Conservation (phyloP, 1,284 basidiomycete species). For the Apiotrichum laibachii region DNA sequence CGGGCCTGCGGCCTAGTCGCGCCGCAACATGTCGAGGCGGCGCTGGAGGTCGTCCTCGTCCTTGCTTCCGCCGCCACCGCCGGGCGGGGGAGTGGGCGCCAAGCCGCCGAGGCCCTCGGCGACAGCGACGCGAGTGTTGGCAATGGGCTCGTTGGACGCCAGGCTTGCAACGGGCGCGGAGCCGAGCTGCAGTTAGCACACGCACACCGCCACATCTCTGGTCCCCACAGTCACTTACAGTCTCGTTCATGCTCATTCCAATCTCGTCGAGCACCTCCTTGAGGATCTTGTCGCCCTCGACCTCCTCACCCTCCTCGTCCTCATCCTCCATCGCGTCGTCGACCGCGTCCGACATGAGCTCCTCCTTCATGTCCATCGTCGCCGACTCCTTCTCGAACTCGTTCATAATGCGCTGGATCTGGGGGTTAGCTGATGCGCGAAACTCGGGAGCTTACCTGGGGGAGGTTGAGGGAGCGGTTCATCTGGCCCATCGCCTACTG, state of each 20-base stretch:
- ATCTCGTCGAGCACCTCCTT: constrained; percentile 98
- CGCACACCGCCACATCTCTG: not conserved
- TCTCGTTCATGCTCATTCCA: constrained; percentile 85
- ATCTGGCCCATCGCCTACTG: constrained; percentile 93
- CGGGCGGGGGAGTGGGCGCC: constrained; percentile 45
- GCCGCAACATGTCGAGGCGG: constrained; percentile 73
- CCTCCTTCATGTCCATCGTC: constrained; percentile 99
- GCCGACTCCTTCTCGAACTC: constrained; percentile 97
- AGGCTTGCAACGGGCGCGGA: constrained; percentile 74
- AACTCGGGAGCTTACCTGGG: constrained; percentile 50
- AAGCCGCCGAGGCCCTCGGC: constrained; percentile 62
- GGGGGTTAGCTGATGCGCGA: constrained; percentile 22
- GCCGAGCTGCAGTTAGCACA: constrained; percentile 57
- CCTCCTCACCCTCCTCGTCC: constrained; percentile 76
- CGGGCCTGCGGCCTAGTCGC: constrained; percentile 30
- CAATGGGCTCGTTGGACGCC: constrained; percentile 60
- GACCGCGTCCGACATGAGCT: constrained; percentile 98
- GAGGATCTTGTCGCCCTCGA: constrained; percentile 92
- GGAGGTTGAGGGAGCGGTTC: constrained; percentile 93
- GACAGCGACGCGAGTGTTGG: constrained; percentile 69
- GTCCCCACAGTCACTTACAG: constrained; percentile 58
- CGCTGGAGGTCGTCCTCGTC: constrained; percentile 89
- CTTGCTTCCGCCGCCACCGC: constrained; percentile 56
- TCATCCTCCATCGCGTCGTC: constrained; percentile 98
- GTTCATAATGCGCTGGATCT: constrained; percentile 93